Conservation (phyloP, 2,329 filamentous ascomycete species). For the Polytolypa hystricis region DNA sequence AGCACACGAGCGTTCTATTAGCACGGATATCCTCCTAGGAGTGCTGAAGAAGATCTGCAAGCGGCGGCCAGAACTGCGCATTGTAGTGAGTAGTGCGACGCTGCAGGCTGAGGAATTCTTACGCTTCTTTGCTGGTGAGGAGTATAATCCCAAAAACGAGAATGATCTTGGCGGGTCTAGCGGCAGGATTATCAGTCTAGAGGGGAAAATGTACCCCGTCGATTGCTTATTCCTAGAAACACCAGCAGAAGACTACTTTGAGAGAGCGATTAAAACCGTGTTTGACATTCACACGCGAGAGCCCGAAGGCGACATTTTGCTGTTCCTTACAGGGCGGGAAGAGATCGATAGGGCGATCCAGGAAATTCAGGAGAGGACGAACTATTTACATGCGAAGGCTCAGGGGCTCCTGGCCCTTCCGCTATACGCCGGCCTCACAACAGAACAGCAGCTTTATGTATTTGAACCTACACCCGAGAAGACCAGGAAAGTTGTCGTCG, state of each 20-base stretch:
- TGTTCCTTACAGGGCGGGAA: conserved; percentile 86
- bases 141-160: conserved; percentile 23
- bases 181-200: conserved; percentile 66
- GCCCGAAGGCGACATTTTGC: conserved; percentile 70
- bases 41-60: conserved; percentile 82
- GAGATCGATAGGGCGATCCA: conserved; percentile 82
- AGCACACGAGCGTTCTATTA: conserved; percentile 86
- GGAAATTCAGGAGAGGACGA: conserved; percentile 61
- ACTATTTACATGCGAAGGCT: conserved; percentile 48
- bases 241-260: conserved; percentile 76
- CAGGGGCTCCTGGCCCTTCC: conserved; percentile 60
- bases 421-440: conserved; percentile 77
- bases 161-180: conserved; percentile 31
- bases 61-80: conserved; percentile 66
- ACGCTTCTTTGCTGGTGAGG: conserved; percentile 56
- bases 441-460: conserved; percentile 88
- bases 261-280: conserved; percentile 69
- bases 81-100: conserved; percentile 89
- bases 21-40: conserved; percentile 81
- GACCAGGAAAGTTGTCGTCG: conserved; percentile 80
- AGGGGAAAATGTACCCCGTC: conserved; percentile 80
- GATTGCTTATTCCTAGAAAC: conserved; percentile 71
- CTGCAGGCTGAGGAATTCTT: conserved; percentile 80
- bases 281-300: conserved; percentile 81
- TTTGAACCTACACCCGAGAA: conserved; percentile 76